Conservation (phyloP, 2,329 filamentous ascomycete species). For the Rhynchosporium graminicola region DNA sequence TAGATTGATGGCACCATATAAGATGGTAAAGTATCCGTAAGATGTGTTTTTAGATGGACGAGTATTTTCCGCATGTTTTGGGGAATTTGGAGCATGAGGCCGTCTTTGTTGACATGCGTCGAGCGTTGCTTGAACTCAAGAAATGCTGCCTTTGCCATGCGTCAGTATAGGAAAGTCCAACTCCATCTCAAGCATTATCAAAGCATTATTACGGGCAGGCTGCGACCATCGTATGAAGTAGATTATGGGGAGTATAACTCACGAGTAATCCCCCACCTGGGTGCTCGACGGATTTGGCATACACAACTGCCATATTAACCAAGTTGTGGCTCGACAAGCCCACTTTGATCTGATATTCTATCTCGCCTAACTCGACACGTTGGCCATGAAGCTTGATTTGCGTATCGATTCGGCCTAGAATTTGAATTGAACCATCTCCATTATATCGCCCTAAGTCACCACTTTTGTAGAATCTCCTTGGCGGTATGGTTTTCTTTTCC, state of each 20-base stretch:
- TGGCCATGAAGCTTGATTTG: conserved; percentile 54
- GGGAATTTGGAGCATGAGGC: neutral
- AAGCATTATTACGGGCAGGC: too few species aligned
- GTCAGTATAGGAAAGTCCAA: neutral
- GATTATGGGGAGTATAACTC: neutral
- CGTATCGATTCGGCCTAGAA: conserved; percentile 61
- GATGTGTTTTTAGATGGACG: conserved; percentile 59
- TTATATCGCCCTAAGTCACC: conserved; percentile 61
- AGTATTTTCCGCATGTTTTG: conserved; percentile 20
- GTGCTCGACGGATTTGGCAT: conserved; percentile 21
- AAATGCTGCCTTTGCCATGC: neutral
- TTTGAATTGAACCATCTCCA: conserved; percentile 51
- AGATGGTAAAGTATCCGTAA: conserved; percentile 49
- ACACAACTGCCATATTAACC: conserved; percentile 26
- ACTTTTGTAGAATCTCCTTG: conserved; percentile 52
- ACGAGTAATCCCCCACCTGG: conserved; percentile 13
- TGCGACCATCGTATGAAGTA: neutral
- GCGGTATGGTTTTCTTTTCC: neutral
- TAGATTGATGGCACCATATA: conserved; percentile 26
- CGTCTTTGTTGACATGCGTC: neutral
- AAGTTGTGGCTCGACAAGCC: conserved; percentile 25
- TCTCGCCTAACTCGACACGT: conserved; percentile 28
- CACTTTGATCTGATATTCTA: conserved; percentile 34
- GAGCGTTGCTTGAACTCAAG: conserved; percentile 5
- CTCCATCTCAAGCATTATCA: neutral